A percentile compares a stretch with the other conserved stretches of the same genome.
These are phyloP conservation scores for Fusarium piperis DNA, from an alignment of 2,329 filamentous ascomycete species.

Conservation along the genomic window DNA sequence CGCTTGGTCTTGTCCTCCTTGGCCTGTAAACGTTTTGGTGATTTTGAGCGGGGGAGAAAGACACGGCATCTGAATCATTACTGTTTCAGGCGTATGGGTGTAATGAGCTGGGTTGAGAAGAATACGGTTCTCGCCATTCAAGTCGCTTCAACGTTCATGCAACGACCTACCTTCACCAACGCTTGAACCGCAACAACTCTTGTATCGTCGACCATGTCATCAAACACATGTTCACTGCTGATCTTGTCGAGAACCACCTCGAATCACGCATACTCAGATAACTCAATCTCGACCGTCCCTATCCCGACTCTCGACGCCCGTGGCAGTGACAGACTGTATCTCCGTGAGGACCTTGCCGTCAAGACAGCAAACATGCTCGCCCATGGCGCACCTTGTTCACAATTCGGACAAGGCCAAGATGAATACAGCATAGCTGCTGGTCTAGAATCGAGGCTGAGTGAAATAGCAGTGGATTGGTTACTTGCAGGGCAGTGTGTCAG, in stretches of 20 bases:
- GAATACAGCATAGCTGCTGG: background rate
- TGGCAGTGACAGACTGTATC: background rate
- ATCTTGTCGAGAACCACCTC: background rate
- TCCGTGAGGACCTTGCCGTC: background rate
- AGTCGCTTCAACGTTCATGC: background rate
- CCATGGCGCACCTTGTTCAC: background rate
- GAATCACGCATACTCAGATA: background rate
- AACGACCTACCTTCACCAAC: background rate
- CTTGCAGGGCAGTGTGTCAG: background rate
- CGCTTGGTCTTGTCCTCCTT: conserved; percentile 43
- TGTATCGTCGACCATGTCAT: background rate
- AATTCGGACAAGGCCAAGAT: background rate
- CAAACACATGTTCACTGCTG: background rate
- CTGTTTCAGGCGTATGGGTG: background rate
- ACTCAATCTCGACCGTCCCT: background rate
- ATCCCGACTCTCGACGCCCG: background rate
- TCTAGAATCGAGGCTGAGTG: background rate
- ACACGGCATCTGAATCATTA: background rate
- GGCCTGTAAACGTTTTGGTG: conserved; percentile 14
- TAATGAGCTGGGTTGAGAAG: background rate
- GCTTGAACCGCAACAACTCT: background rate
- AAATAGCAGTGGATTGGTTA: background rate
- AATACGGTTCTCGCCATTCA: background rate
- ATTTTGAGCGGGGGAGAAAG: background rate
- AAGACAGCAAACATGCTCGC: background rate